Evolutionary conservation across 83 land plant genomes (phyloP).

Genomic region (Picea abies): DNA sequence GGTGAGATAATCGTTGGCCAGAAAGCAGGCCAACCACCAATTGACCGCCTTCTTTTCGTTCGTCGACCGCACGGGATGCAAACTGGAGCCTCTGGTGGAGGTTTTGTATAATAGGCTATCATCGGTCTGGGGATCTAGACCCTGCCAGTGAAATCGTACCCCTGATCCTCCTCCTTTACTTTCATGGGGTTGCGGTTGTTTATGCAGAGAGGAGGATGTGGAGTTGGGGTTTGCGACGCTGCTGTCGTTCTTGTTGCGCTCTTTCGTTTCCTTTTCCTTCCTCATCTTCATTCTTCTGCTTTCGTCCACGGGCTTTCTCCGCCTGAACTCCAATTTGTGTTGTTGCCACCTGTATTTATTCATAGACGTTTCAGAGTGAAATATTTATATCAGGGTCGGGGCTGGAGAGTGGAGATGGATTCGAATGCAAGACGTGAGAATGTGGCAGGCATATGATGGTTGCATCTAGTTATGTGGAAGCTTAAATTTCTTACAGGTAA

Average conservation of each 20-base stretch:
- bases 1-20: neutral
- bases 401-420: no score
- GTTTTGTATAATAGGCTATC: no score
- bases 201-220: neutral
- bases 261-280: neutral
- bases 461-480: no score
- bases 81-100: no score
- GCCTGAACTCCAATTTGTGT: neutral
- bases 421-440: no score
- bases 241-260: neutral
- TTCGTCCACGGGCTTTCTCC: neutral
- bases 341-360: no score
- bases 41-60: neutral
- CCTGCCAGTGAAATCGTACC: neutral
- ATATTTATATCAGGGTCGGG: no score
- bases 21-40: slow-evolving; percentile 6
- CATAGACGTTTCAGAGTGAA: no score
- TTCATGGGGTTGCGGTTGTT: neutral
- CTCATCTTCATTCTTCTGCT: neutral
- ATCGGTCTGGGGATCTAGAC: no score
- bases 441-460: no score
- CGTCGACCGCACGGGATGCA: neutral
- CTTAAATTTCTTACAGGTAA: no score
- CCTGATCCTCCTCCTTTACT: neutral
- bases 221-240: neutral